phyloP scores from a whole-genome alignment of 2,329 filamentous ascomycete genomes.

The Aspergillus sergii region DNA sequence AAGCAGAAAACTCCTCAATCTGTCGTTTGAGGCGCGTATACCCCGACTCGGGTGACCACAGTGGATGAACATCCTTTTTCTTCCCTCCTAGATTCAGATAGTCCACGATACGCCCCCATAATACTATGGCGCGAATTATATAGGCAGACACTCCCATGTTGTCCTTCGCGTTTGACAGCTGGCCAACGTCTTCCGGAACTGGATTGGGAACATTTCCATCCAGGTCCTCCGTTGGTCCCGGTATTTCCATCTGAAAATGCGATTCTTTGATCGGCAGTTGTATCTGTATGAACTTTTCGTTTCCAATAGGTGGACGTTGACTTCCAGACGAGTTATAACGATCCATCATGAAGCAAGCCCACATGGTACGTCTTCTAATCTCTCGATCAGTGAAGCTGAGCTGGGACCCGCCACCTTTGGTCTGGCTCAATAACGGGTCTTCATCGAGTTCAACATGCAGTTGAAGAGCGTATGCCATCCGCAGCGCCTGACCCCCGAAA shows the following conservation, averaged over 20 bases:
- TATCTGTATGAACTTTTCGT: constrained; percentile 84
- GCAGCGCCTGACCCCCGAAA: constrained; percentile 88
- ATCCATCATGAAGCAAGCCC: constrained; percentile 97
- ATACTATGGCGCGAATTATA: constrained; percentile 78
- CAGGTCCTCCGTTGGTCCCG: constrained; percentile 81
- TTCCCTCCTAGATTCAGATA: constrained; percentile 91
- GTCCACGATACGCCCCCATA: constrained; percentile 88
- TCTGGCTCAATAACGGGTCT: constrained; percentile 68
- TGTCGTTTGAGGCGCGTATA: constrained; percentile 72
- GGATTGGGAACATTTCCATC: constrained; percentile 69
- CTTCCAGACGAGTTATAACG: constrained; percentile 95
- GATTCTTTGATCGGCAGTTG: constrained; percentile 89
- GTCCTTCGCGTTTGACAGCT: constrained; percentile 66
- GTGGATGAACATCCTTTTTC: constrained; percentile 71
- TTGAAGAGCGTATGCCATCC: constrained; percentile 96
- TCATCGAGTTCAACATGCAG: constrained; percentile 88
- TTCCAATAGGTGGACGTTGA: constrained; percentile 86
- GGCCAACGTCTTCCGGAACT: constrained; percentile 63
- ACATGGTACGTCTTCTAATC: constrained; percentile 92
- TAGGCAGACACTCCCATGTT: constrained; percentile 97
- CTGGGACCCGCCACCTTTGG: constrained; percentile 58
- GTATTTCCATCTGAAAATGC: constrained; percentile 88
- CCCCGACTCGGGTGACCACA: constrained; percentile 81
- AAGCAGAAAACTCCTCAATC: constrained; percentile 68
- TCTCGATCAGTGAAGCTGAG: constrained; percentile 91